A percentile compares a stretch with the other conserved stretches of the same genome.
These are phyloP conservation scores for Pythium apleroticum DNA, from an alignment of 352 stramenopile species.

Conservation along the genomic window DNA sequence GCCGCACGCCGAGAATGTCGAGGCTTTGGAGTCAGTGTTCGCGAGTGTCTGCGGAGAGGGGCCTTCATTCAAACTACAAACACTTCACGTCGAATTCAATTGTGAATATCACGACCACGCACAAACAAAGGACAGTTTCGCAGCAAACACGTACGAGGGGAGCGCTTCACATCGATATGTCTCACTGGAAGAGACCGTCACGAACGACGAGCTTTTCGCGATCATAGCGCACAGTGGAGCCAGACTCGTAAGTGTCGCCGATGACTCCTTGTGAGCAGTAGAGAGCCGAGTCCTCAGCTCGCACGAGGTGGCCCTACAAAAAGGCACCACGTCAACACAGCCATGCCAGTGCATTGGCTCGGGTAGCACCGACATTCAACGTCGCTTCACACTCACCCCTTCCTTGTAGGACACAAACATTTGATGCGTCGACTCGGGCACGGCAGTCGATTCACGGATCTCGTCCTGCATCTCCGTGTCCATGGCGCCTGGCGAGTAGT, in stretches of 20 bases:
- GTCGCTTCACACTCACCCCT: not conserved
- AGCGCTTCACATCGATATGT: no score
- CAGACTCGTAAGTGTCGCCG: slow-evolving; percentile 4
- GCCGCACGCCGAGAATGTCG: slow-evolving; percentile 20
- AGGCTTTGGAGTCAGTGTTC: not conserved
- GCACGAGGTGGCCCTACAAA: slow-evolving; percentile 9
- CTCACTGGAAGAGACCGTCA: slow-evolving; percentile 9
- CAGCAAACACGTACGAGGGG: no score
- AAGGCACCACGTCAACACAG: no score
- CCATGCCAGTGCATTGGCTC: no score
- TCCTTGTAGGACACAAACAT: slow-evolving; percentile 17
- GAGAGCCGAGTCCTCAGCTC: slow-evolving; percentile 11
- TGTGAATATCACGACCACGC: no score
- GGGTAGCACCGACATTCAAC: not conserved
- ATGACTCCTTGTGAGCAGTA: slow-evolving; percentile 9
- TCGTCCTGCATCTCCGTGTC: slow-evolving; percentile 82
- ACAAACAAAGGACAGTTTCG: no score
- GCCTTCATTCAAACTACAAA: no score
- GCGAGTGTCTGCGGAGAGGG: not conserved
- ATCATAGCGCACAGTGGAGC: slow-evolving; percentile 7
- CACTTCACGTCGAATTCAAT: no score
- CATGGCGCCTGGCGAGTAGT: slow-evolving; percentile 88
- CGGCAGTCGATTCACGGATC: slow-evolving; percentile 45
- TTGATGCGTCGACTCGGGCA: not conserved
- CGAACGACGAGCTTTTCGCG: slow-evolving; percentile 7